Conservation (phyloP, 2,329 filamentous ascomycete species). For the Trichoderma aggressivum region DNA sequence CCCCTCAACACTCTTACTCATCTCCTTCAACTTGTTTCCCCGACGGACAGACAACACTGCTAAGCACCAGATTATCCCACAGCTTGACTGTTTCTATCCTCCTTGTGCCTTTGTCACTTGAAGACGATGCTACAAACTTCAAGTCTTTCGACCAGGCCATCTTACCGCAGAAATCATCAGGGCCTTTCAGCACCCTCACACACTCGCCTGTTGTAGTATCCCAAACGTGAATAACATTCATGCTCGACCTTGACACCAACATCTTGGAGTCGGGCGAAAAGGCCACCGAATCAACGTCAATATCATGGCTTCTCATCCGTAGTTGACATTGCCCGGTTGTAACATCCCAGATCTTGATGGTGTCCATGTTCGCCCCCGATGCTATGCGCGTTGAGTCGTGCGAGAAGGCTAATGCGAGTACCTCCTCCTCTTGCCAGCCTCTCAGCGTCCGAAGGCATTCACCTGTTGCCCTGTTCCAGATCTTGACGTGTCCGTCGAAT, state of each 20-base stretch:
- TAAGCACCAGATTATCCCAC: background rate
- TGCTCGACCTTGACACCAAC: background rate
- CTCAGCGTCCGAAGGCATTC: background rate
- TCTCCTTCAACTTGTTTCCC: background rate
- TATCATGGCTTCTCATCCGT: fast-evolving
- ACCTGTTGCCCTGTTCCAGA: background rate
- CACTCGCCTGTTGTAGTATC: background rate
- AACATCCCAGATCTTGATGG: background rate
- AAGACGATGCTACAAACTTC: background rate
- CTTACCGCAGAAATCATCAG: fast-evolving
- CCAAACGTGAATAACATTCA: background rate
- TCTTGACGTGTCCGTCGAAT: background rate
- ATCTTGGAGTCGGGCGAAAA: background rate
- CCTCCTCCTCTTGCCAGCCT: background rate
- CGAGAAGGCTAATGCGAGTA: background rate
- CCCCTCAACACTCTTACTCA: background rate
- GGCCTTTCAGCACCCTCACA: background rate
- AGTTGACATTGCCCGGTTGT: background rate
- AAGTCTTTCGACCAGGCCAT: background rate
- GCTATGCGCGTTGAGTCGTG: background rate
- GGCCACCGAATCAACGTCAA: background rate
- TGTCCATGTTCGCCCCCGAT: background rate
- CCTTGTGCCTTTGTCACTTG: background rate
- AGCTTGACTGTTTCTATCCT: background rate
- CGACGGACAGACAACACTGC: too few species aligned